Evolutionary conservation across 2,329 filamentous ascomycete species (phyloP).

Genomic region (Chaetomium globosum): DNA sequence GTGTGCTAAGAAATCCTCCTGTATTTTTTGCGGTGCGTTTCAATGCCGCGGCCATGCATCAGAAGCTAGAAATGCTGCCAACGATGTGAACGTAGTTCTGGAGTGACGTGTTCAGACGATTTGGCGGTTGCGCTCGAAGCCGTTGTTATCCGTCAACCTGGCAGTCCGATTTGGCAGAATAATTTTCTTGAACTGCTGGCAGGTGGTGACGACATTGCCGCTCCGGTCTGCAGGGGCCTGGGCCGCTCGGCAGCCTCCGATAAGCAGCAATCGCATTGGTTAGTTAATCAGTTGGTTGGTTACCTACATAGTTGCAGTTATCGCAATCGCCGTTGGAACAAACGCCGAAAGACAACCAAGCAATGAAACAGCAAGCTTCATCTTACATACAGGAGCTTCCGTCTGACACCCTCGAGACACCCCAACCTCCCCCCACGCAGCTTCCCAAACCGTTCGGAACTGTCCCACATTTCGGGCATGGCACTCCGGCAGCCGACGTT

Average conservation of each 20-base stretch:
- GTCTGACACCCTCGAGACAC: not conserved
- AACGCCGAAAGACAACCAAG: not conserved
- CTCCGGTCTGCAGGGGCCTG: conserved; percentile 16
- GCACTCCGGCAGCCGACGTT: not conserved
- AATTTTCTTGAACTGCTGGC: conserved; percentile 14
- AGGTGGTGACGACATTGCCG: conserved; percentile 29
- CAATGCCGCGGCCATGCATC: not conserved
- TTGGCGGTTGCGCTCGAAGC: not conserved
- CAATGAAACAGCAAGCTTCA: not conserved
- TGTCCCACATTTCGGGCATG: not conserved
- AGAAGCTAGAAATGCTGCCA: not conserved
- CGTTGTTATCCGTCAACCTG: not conserved
- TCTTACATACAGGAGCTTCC: no score
- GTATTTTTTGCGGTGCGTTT: not conserved
- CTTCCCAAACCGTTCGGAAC: not conserved
- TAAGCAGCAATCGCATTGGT: not conserved
- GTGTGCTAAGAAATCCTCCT: not conserved
- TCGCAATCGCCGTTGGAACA: not conserved
- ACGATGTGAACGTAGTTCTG: not conserved
- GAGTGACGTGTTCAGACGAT: not conserved
- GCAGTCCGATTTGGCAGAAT: not conserved
- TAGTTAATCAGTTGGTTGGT: no score
- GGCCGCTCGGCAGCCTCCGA: conserved; percentile 11
- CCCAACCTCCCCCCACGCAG: not conserved
- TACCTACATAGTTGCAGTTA: no score